phyloP scores from a whole-genome alignment of 148 eudicot genomes.

The Suaeda aralocaspica region DNA sequence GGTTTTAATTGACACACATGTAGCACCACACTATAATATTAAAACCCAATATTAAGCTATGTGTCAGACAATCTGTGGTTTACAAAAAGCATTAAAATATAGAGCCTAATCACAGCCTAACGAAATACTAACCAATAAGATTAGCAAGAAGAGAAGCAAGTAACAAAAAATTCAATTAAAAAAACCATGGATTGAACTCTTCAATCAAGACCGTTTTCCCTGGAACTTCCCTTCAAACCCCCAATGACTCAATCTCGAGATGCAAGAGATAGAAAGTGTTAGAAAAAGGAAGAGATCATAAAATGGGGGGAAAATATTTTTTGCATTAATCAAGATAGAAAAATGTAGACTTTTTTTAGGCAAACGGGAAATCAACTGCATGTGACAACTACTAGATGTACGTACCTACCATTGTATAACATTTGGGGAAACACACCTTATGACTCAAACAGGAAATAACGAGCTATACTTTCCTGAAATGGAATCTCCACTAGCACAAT shows the following conservation, averaged over 20 bases:
- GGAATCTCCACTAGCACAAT: constrained; percentile 26
- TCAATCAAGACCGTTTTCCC: constrained; percentile 14
- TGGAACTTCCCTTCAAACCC: constrained; percentile 24
- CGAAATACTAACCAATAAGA: constrained; percentile 21
- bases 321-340: constrained; percentile 27
- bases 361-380: constrained; percentile 28
- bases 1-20: constrained; percentile 16
- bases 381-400: constrained; percentile 26
- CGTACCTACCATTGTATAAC: neutral
- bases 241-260: constrained; percentile 34
- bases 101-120: constrained; percentile 30
- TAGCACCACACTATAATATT: constrained; percentile 19
- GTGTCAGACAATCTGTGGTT: constrained; percentile 38
- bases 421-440: constrained; percentile 16
- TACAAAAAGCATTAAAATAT: constrained; percentile 19
- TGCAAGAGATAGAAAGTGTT: constrained; percentile 35
- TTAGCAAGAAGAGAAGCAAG: constrained; percentile 9
- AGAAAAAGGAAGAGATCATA: constrained; percentile 18
- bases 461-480: constrained; percentile 24
- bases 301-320: neutral
- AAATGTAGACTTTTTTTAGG: constrained; percentile 24
- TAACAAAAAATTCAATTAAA: neutral
- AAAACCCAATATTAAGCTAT: constrained; percentile 25
- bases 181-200: constrained; percentile 10
- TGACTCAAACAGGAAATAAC: constrained; percentile 22